Evolutionary conservation across 2,329 filamentous ascomycete genomes (phyloP).

Genomic region (Paraphaeosphaeria sporulosa): DNA sequence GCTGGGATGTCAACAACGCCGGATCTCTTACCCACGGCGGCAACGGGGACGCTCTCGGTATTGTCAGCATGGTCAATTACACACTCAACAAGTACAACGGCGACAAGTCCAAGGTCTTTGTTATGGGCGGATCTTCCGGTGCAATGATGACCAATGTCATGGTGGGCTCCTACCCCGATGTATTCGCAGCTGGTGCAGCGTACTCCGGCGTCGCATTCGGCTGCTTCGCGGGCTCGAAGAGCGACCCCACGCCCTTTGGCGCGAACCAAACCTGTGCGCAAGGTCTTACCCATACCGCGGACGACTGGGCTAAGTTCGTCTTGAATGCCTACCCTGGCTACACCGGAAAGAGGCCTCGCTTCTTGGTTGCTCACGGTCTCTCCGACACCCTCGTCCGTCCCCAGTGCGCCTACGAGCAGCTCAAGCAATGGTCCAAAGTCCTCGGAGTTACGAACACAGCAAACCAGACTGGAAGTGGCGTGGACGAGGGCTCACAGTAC

Average conservation of each 20-base stretch:
- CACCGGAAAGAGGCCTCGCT: conserved; percentile 40
- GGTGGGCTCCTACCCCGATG: conserved; percentile 37
- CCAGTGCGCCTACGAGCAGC: conserved; percentile 25
- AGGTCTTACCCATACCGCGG: conserved; percentile 56
- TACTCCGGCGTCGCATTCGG: conserved; percentile 40
- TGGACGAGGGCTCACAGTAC: conserved; percentile 21
- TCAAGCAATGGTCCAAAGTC: conserved; percentile 30
- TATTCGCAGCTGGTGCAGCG: conserved; percentile 33
- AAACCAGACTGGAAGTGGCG: conserved; percentile 20
- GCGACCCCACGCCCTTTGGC: conserved; percentile 16
- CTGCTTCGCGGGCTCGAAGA: conserved; percentile 31
- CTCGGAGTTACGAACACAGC: conserved; percentile 18
- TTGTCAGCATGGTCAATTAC: conserved; percentile 67
- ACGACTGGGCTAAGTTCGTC: conserved; percentile 22
- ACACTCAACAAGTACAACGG: conserved; percentile 60
- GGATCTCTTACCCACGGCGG: conserved; percentile 63
- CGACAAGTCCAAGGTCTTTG: conserved; percentile 58
- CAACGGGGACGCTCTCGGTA: conserved; percentile 63
- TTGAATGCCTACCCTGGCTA: conserved; percentile 42
- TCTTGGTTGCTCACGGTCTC: conserved; percentile 46
- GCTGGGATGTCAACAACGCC: conserved; percentile 67
- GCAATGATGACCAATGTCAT: conserved; percentile 46
- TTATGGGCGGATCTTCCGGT: conserved; percentile 35
- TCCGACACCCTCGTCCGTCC: conserved; percentile 39
- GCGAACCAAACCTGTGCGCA: conserved; percentile 59